A percentile compares a stretch with the other conserved stretches of the same genome.
phyloP scores from a whole-genome alignment of 75 land plant species.

The Chamaecyparis obtusa region DNA sequence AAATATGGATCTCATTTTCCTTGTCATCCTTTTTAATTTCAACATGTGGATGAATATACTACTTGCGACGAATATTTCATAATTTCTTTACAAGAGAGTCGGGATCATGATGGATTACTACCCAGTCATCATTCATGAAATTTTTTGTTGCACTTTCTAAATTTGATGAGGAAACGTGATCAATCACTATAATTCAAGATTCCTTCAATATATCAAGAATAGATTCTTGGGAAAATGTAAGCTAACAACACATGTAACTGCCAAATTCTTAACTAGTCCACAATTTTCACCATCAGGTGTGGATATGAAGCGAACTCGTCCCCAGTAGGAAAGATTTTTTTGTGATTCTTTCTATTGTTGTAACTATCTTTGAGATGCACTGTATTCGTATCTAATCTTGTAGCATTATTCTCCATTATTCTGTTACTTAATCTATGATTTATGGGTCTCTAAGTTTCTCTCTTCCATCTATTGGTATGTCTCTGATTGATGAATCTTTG shows the following conservation, averaged over 20 bases:
- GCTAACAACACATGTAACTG: conserved; percentile 69
- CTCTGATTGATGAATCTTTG: too few relatives aligned
- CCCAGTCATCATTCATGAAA: conserved; percentile 82
- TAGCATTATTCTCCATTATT: too few relatives aligned
- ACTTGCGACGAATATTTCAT: conserved; percentile 47
- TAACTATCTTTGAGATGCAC: too few relatives aligned
- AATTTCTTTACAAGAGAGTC: conserved; percentile 36
- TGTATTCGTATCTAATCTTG: too few relatives aligned
- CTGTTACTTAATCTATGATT: too few relatives aligned
- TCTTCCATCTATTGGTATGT: too few relatives aligned
- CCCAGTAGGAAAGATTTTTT: conserved; percentile 82
- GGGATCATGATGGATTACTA: conserved; percentile 57
- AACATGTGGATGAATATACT: conserved; percentile 43
- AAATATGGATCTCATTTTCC: too few relatives aligned
- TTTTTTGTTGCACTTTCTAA: conserved; percentile 42
- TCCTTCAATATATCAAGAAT: conserved; percentile 34
- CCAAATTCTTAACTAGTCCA: conserved; percentile 90
- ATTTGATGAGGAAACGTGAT: conserved; percentile 22
- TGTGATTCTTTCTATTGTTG: too few relatives aligned
- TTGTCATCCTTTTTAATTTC: too few relatives aligned
- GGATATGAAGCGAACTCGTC: conserved; percentile 83
- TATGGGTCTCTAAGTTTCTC: too few relatives aligned
- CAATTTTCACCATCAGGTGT: conserved; percentile 95
- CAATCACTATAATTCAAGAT: conserved; percentile 51
- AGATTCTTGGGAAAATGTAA: conserved; percentile 27